Evolutionary conservation across 345 rosid species (phyloP).

Genomic region (Limnanthes douglasii): DNA sequence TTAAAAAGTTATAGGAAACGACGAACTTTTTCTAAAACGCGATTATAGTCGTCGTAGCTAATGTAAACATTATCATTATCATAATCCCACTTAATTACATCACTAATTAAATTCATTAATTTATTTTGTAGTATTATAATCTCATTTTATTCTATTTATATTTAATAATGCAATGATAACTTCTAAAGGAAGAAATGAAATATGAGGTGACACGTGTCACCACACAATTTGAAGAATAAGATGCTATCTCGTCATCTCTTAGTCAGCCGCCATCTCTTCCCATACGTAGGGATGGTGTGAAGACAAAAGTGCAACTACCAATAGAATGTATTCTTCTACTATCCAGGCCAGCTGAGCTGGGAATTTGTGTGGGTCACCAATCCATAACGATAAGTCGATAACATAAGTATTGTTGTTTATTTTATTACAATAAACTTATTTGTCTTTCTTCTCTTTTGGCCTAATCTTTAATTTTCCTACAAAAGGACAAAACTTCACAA

Average conservation of each 20-base stretch:
- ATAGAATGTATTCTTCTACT: background rate
- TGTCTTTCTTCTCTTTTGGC: slow-evolving; percentile 7
- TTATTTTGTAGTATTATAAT: too few species aligned
- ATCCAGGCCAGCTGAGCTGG: background rate
- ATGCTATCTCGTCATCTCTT: slow-evolving; percentile 11
- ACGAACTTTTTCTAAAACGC: background rate
- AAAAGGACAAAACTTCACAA: slow-evolving; percentile 41
- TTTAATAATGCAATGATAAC: background rate
- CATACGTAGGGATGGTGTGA: slow-evolving; percentile 1
- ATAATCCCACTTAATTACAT: background rate
- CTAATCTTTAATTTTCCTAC: slow-evolving; percentile 18
- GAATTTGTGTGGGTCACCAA: too few species aligned
- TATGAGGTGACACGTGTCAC: slow-evolving; percentile 17
- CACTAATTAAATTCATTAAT: background rate
- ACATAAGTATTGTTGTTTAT: too few species aligned
- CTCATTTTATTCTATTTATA: too few species aligned
- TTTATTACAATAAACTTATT: slow-evolving; percentile 11
- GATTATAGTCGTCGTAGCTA: slow-evolving; percentile 3
- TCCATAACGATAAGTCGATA: too few species aligned
- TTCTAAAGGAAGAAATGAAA: background rate
- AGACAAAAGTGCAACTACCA: slow-evolving; percentile 3
- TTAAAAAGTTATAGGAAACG: background rate
- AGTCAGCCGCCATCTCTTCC: slow-evolving; percentile 35
- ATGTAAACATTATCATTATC: slow-evolving; percentile 3
- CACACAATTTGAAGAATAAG: slow-evolving; percentile 3